Base-by-base conservation (phyloP, 2,329 filamentous ascomycete species). In the Phaeosphaeriaceae sp. region DNA sequence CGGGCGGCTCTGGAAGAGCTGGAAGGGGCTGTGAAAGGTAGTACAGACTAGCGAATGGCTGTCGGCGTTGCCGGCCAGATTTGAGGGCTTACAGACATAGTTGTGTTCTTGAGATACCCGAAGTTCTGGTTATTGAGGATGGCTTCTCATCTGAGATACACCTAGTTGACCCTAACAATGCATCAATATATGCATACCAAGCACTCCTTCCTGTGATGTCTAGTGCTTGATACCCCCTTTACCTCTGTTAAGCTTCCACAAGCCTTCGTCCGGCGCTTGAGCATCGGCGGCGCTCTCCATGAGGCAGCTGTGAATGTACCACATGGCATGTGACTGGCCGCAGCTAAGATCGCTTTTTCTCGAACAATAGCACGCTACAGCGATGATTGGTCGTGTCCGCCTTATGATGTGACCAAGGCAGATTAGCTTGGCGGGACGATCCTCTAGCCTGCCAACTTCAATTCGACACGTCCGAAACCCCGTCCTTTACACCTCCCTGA, bases 1-100 rank as follows among this genome's bases (percentile, higher is more conserved):
- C 77, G 80, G 55, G 69, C 74, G 27, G 89, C 89, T 13, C 76
- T 94, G 62, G 83, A 83, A 63, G 82, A 82, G 69, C 79, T 93
- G 63, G 86, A 86, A 51, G 82, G 84, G 55, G 88, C 91, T 67
- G 89, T 89, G 0, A 73, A 73, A 64, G 74, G 63, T 44, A 62
- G 51, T 51, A 51, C 58, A 20, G 59, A 51, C 19, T 64, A 59
- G 53, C 31, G 17, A 31, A 46, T 22, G 19, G 17, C n/a, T 6
- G 22, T 44, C 40, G 41, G 24, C 25, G 33, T 15, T 15, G 19
- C 48, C 48, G 33, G 33, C 17, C 13, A 15, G 3, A 45, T 33
- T 45, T 52, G 20, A 21, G 10, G 20, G 21, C 45, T 21, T n/a
- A 51, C 21, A 51, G 13, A 33, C n/a, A 51, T 22, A 36, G 11